Base-by-base conservation (phyloP, 305 asterid species). In the Rubia tinctorum region DNA sequence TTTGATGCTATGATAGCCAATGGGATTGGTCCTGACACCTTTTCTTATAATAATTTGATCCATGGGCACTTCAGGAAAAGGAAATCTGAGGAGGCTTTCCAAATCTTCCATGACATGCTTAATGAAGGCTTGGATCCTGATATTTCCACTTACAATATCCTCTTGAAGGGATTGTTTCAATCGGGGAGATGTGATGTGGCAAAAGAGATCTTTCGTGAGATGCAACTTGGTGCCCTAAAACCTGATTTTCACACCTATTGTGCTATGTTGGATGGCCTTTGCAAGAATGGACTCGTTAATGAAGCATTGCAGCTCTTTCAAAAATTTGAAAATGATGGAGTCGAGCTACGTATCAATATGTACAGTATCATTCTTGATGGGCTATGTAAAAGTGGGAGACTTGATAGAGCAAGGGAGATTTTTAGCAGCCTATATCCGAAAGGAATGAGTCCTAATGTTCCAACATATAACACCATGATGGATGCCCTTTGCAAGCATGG, bases 401-500 rank as follows among this genome's bases (percentile, higher is more conserved):
- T 58, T 22, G 34, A 58, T 8, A 20, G 1, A 20, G 64, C 64
- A 58, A 2, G 30, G 6, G 64, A 8, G 8, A 8, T 58, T 58
- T 58, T 58, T 58, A 22, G 13, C 64, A 1, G 34, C 0, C 13
- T 58, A 20, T 58, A 37, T 20, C 64, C 0, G 22, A 22, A 22
- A 22, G 64, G 64, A 58, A n/a, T 58, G 64, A 12, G 13, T 58
- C 64, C 37, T 22, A 12, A 20, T 58, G 30, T 58, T 22, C 2
- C 0, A 7, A 58, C 64, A 58, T 58, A 58, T 58, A 58, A 4
- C 39, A 61, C 39, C 5, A 44, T 83, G 75, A 75, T 76, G 7
- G 37, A 11, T 0, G 79, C 82, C 23, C 66, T 43, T 37, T 77
- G 79, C 43, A 69, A 51, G 70, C 70, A 27, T 12, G 80, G 86